Percentiles rank a stretch among this genome's conserved stretches.
Evolutionary conservation across 192 early-diverging fungal species (phyloP).

Genomic region (Coemansia reversa): DNA sequence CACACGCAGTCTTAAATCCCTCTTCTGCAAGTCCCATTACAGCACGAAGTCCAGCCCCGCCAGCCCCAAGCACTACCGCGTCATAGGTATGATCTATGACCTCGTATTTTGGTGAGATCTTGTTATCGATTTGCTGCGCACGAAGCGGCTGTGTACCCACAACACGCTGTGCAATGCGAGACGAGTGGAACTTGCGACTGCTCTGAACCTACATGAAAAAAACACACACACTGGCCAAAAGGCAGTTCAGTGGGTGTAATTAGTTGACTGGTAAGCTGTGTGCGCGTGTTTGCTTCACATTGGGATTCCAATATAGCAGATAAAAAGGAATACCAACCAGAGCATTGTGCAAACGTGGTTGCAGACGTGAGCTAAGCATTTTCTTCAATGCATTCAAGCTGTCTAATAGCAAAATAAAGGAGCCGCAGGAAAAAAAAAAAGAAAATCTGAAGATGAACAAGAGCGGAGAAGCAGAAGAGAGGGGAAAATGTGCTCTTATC

Average conservation of each 20-base stretch:
- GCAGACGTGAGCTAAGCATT: constrained; percentile 45
- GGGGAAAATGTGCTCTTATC: not conserved
- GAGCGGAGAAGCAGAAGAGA: not conserved
- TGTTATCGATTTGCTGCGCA: constrained; percentile 64
- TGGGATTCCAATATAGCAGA: not conserved
- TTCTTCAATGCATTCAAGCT: constrained; percentile 1
- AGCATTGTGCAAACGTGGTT: constrained; percentile 28
- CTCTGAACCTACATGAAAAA: constrained; percentile 27
- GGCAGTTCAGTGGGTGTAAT: not conserved
- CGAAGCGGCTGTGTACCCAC: constrained; percentile 73
- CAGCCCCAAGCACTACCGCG: constrained; percentile 97
- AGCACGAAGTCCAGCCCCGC: constrained; percentile 96
- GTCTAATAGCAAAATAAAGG: constrained; percentile 4
- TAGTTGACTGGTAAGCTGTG: not conserved
- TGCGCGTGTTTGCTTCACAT: not conserved
- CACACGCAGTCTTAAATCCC: constrained; percentile 96
- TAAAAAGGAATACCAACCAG: constrained; percentile 31
- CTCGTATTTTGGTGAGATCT: constrained; percentile 71
- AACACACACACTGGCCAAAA: not conserved
- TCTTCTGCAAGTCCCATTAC: constrained; percentile 95
- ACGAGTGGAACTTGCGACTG: constrained; percentile 65
- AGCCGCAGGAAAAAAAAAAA: constrained; percentile 2
- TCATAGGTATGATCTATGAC: constrained; percentile 99
- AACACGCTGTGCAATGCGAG: constrained; percentile 64
- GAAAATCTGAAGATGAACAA: constrained; percentile 3